These are phyloP conservation scores for Eurotiales sp. DNA, from an alignment of 2,329 filamentous ascomycete species.

Conservation along the genomic window DNA sequence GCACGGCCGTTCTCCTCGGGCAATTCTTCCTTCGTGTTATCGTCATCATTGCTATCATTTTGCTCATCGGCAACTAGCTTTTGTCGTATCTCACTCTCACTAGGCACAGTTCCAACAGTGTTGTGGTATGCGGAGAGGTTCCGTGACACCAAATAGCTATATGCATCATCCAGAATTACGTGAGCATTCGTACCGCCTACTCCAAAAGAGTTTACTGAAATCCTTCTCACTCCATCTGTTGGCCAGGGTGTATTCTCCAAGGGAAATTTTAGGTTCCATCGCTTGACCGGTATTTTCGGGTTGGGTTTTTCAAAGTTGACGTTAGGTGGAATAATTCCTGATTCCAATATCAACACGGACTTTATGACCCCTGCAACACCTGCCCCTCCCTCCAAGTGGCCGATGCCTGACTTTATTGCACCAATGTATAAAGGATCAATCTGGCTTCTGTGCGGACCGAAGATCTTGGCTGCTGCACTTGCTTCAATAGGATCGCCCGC, in stretches of 20 bases:
- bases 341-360: conserved; percentile 41
- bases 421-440: conserved; percentile 19
- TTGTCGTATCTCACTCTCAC: conserved; percentile 3
- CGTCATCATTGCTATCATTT: not conserved
- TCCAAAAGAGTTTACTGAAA: conserved; percentile 24
- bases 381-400: conserved; percentile 33
- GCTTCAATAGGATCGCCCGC: conserved; percentile 25
- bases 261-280: conserved; percentile 37
- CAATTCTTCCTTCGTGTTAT: not conserved
- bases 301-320: conserved; percentile 40
- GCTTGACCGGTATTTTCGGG: conserved; percentile 29
- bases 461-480: conserved; percentile 16
- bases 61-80: not conserved
- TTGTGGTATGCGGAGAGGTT: conserved; percentile 7
- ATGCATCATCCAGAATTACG: conserved; percentile 14
- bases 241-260: conserved; percentile 25
- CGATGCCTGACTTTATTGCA: conserved; percentile 20
- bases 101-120: conserved; percentile 6
- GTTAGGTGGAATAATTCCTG: conserved; percentile 43
- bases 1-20: not conserved
- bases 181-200: conserved; percentile 22
- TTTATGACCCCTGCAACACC: conserved; percentile 43
- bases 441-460: conserved; percentile 15
- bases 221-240: conserved; percentile 21
- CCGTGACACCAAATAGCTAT: conserved; percentile 5